Base-by-base conservation (phyloP, 805 yeast genomes). In the Pichia pseudocactophila region DNA sequence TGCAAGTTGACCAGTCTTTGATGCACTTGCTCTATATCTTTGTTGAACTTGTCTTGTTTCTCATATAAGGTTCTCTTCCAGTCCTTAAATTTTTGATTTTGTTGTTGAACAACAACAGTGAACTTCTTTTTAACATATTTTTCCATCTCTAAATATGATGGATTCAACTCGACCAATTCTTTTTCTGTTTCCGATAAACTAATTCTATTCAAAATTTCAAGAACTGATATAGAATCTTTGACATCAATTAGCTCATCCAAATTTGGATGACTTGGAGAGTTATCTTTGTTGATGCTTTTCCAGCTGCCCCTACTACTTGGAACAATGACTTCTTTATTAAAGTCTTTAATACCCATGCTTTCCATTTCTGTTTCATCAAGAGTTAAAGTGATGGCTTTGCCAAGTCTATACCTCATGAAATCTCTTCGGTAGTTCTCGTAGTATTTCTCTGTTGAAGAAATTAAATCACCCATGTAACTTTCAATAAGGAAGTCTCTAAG, bases 401-500 rank as follows among this genome's bases (percentile, higher is more conserved):
- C 56, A 34, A 59, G 40, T 47, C 62, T 50, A 46, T 54, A 59
- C 8, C 74, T 85, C 65, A 84, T 70, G 66, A 83, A 82, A 50
- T 77, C 57, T 36, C 80, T 66, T 70, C 96, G 81, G 62, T 76
- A 86, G 18, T 80, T 72, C 62, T 83, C 92, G 57, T 80, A 88
- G 62, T 85, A 95, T 43, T 77, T 57, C 56, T 84, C 94, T 7
- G 96, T 87, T 4, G 86, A 76, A 48, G 81, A 69, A 36, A 88
- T 71, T 55, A 89, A 70, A 62, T 86, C 95, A 57, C 87, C 73
- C 79, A 88, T 73, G 59, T 86, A 80, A 19, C 92, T 80, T 66
- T 92, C 78, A 62, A 88, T 69, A 49, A 89, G 65, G 50, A 88
- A 70, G 43, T 82, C 73, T 67, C 95, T 79, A 55, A 87, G 70